Evolutionary conservation across 2,329 filamentous ascomycete genomes (phyloP), one percentile per base, ranked within the genome.

Genomic region (Aspergillus brunneoviolaceus): DNA sequence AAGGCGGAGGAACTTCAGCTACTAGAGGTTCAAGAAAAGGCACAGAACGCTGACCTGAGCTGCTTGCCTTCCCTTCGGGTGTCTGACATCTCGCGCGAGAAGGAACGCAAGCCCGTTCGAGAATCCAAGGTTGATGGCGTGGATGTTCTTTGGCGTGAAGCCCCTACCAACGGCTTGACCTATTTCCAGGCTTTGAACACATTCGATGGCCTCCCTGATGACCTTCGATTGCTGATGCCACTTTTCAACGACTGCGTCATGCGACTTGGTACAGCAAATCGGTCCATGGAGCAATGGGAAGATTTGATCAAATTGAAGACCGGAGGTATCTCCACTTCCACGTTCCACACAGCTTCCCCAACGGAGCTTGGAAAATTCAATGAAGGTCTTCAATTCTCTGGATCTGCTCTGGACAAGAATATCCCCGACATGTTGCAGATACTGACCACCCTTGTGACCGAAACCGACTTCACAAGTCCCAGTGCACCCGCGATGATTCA

Each of bases 241-340:
- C 80, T 99, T 0, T 98, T 98, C 72, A 92, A 91, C 14, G 93
- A 96, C 72, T 88, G 90, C 42, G 88, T 99, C 62, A 95, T 97
- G 90, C 89, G 95, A 21, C 84, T 99, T 9, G 95, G 95, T 14
- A 99, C 94, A 2, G 90, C 89, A 68, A 85, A 88, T 61, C 90
- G 90, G 82, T 87, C 88, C 0, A 97, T 96, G 89, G 95, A 97
- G 74, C 88, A 97, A 74, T 85, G 98, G 55, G 95, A 99, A 76
- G 95, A 98, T 71, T 78, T 93, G 58, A 97, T 99, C 75, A 98
- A 98, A 76, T 84, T 98, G 31, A 96, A 96, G 79, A 98, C 95
- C 1, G 95, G 95, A 21, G 95, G 95, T 10, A 85, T 99, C 42
- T 90, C 88, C 2, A 87, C 96, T 16, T 88, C 89, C 1, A 93